Conservation (phyloP, 2,329 filamentous ascomycete genomes). For the Xylariaceae sp. region DNA sequence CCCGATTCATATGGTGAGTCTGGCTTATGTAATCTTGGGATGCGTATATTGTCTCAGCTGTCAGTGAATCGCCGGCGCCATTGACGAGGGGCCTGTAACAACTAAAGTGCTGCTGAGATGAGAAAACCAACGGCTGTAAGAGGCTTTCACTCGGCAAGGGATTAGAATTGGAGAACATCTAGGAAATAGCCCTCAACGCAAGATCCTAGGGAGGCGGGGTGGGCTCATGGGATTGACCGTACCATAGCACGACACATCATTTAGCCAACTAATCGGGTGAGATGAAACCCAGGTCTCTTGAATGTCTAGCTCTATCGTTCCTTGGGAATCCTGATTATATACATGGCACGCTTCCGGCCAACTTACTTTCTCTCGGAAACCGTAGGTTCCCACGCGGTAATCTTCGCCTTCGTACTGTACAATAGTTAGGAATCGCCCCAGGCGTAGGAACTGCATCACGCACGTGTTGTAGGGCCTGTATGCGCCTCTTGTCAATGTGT, state of each 20-base stretch:
- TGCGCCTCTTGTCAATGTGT: conserved; percentile 74
- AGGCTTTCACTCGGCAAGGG: no score
- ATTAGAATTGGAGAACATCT: no score
- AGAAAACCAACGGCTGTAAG: no score
- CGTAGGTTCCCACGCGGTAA: conserved; percentile 54
- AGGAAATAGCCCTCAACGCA: no score
- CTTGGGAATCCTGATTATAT: conserved; percentile 15
- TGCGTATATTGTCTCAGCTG: no score
- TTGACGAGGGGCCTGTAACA: no score
- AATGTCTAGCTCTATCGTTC: conserved; percentile 1
- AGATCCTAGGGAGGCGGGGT: no score
- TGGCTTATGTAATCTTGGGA: no score
- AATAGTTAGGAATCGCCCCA: conserved; percentile 25
- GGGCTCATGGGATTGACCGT: no score
- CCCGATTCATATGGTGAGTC: no score
- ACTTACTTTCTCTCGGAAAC: conserved; percentile 35
- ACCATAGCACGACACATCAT: not conserved
- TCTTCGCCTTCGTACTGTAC: conserved; percentile 56
- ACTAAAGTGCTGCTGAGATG: no score
- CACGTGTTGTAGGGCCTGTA: conserved; percentile 97
- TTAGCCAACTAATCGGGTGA: not conserved
- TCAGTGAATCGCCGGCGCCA: no score
- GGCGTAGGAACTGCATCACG: conserved; percentile 44
- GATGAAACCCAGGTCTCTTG: conserved; percentile 2
- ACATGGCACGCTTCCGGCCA: conserved; percentile 9